These are phyloP conservation scores for Gossypium laxum DNA, from an alignment of 441 rosid genomes.

Conservation along the genomic window DNA sequence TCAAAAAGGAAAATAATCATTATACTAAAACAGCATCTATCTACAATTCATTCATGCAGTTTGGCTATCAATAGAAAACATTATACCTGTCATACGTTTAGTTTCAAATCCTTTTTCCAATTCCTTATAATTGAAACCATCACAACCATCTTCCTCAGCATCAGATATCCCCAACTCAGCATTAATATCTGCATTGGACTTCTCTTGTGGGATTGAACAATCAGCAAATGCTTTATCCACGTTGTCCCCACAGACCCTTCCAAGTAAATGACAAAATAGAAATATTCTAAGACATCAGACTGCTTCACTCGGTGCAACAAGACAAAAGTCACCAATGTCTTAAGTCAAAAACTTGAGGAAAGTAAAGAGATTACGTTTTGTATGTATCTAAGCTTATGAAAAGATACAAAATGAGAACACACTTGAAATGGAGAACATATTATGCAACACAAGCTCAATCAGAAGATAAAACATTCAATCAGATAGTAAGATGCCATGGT, in stretches of 20 bases:
- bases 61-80: slow-evolving; percentile 15
- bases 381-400: background rate
- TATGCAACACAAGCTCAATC: background rate
- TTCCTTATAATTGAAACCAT: slow-evolving; percentile 39
- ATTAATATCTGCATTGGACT: slow-evolving; percentile 84
- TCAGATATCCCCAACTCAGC: slow-evolving; percentile 84
- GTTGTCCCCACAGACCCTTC: slow-evolving; percentile 84
- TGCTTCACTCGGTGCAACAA: background rate
- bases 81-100: slow-evolving; percentile 40
- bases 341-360: background rate
- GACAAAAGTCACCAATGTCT: background rate
- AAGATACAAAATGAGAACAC: background rate
- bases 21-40: slow-evolving; percentile 3
- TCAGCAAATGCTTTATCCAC: slow-evolving; percentile 50
- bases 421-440: background rate
- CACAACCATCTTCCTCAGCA: slow-evolving; percentile 71
- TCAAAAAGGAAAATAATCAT: background rate
- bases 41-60: slow-evolving; percentile 12
- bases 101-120: slow-evolving; percentile 43
- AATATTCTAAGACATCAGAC: background rate
- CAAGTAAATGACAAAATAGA: slow-evolving; percentile 16
- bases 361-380: background rate
- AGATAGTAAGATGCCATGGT: background rate
- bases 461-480: background rate
- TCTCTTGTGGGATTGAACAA: slow-evolving; percentile 83